phyloP scores from a whole-genome alignment of 345 rosid species.

The Citrus unshiu region DNA sequence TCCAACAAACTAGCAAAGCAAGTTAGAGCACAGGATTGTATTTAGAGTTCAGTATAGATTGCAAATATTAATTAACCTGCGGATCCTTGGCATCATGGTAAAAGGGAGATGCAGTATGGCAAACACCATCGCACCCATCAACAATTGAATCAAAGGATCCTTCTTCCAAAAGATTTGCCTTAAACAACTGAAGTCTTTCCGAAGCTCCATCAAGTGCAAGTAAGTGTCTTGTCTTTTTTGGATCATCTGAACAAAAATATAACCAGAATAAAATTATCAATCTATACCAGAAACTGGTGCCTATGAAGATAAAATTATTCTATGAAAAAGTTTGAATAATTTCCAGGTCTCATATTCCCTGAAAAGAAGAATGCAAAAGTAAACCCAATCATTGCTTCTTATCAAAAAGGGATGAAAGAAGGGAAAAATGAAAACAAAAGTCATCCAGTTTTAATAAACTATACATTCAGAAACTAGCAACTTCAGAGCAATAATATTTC shows the following conservation, averaged over 20 bases:
- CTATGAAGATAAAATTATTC: background rate
- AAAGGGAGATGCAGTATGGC: conserved; percentile 87
- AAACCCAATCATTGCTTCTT: background rate
- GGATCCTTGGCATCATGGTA: conserved; percentile 72
- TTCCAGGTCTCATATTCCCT: background rate
- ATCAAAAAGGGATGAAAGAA: background rate
- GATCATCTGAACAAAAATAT: conserved; percentile 43
- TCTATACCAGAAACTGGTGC: background rate
- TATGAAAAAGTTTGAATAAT: background rate
- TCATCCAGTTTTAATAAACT: background rate
- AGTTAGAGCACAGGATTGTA: background rate
- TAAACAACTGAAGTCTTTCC: conserved; percentile 63
- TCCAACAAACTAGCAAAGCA: background rate
- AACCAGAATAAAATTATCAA: background rate
- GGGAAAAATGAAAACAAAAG: background rate
- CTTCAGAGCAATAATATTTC: background rate
- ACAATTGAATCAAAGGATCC: conserved; percentile 68
- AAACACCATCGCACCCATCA: conserved; percentile 75
- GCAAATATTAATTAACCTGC: conserved; percentile 41
- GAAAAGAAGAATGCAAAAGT: background rate
- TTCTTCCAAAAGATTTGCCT: conserved; percentile 72
- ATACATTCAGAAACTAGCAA: background rate
- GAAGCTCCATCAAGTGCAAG: conserved; percentile 65
- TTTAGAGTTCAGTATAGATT: background rate
- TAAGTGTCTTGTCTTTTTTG: conserved; percentile 65